phyloP scores from a whole-genome alignment of 2,329 filamentous ascomycete species.

The Sporothrix humicola region DNA sequence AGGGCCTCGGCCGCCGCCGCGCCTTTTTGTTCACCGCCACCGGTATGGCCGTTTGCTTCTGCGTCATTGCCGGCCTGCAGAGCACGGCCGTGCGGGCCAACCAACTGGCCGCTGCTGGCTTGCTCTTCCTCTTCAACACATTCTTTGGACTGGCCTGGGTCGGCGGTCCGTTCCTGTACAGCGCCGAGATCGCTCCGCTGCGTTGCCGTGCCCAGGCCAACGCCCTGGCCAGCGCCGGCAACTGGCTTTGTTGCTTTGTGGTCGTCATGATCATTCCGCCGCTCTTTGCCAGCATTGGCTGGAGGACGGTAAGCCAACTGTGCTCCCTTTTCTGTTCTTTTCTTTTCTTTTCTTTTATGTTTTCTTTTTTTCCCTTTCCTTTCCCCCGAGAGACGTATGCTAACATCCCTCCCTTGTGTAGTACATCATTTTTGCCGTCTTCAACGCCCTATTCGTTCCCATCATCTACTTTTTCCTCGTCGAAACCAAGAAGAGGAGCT shows the following conservation, averaged over 20 bases:
- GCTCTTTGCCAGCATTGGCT: constrained; percentile 58
- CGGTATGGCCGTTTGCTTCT: constrained; percentile 63
- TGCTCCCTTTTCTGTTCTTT: too few species aligned
- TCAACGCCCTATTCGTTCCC: too few species aligned
- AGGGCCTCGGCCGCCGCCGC: constrained; percentile 39
- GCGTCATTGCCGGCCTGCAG: constrained; percentile 51
- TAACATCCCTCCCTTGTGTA: too few species aligned
- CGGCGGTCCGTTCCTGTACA: constrained; percentile 64
- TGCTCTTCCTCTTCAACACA: constrained; percentile 58
- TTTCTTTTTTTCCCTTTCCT: too few species aligned
- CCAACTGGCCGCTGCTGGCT: constrained; percentile 41
- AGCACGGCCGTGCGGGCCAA: too few species aligned
- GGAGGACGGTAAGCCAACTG: constrained; percentile 43
- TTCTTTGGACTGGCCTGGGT: constrained; percentile 54
- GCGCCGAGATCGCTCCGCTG: constrained; percentile 62
- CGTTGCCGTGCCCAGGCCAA: constrained; percentile 62
- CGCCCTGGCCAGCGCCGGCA: constrained; percentile 57
- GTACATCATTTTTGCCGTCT: too few species aligned
- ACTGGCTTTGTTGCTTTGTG: constrained; percentile 52
- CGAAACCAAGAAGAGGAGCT: too few species aligned
- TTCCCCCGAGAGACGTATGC: too few species aligned
- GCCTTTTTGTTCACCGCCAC: constrained; percentile 54
- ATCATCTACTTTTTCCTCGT: too few species aligned
- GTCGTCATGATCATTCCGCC: constrained; percentile 68
- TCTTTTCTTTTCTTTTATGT: too few species aligned